Conservation (phyloP, 176 grass and related monocot species). For the Aegilops umbellulata region DNA sequence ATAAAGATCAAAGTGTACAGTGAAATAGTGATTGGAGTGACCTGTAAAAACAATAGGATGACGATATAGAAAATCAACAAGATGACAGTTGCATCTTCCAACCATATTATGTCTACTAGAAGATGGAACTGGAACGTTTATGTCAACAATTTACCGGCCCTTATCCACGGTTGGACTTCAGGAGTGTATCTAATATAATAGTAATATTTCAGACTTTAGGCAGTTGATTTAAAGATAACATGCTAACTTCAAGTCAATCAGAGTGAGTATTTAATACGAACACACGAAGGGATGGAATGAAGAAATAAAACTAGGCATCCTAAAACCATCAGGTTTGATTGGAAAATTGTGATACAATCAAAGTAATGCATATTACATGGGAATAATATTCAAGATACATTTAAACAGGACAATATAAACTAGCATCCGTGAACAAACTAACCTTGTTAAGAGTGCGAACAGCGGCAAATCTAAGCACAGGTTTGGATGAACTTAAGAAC, state of each 20-base stretch:
- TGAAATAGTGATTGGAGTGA: not conserved
- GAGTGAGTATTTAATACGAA: not conserved
- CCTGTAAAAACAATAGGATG: not conserved
- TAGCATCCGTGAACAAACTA: not conserved
- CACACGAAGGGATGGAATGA: not conserved
- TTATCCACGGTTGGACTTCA: not conserved
- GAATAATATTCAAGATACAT: not conserved
- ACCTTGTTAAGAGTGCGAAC: constrained; percentile 98
- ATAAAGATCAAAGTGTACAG: not conserved
- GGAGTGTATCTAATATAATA: not conserved
- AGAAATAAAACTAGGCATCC: not conserved
- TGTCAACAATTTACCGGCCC: not conserved
- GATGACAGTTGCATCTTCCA: not conserved
- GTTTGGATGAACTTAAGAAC: constrained; percentile 99
- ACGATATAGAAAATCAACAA: not conserved
- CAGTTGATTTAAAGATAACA: not conserved
- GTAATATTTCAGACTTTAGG: not conserved
- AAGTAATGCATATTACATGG: not conserved
- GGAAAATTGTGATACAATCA: not conserved
- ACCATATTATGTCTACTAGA: not conserved
- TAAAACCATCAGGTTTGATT: not conserved
- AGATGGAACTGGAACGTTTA: not conserved
- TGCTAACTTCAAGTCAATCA: not conserved
- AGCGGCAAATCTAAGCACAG: constrained; percentile 94
- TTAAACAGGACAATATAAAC: not conserved